Evolutionary conservation across 139 green algal species (phyloP), one percentile per base, ranked within the genome.

Genomic region (Picochlorum sp.): DNA sequence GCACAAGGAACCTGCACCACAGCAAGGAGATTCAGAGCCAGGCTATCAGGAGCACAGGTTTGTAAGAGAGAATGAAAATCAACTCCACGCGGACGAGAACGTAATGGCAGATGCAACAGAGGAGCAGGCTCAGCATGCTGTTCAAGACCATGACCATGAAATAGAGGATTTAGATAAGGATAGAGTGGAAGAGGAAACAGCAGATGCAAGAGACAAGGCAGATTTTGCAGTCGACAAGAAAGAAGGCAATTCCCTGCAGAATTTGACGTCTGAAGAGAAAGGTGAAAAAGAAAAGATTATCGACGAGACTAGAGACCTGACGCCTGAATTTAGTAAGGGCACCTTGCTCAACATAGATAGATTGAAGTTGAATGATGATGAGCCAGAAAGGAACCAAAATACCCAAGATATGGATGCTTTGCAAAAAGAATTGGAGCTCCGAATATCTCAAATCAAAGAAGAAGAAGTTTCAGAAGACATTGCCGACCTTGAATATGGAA

Each of bases 341-440:
- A 32, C 28, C 44, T 38, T 70, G 45, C 54, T 62, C 55, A 26
- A 63, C 28, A 20, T 20, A 49, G 62, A 61, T 55, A 13, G 18
- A 63, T 45, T 57, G 51, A 41, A 41, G 34, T 41, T 41, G 34
- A 50, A 64, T 37, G 63, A 71, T 65, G 23, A 70, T 65, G 23
- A 34, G 21, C 11, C 62, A 51, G 57, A 63, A 32, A 47, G 13
- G 18, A 63, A 45, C 21, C 55, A 73, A 49, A n/a, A 23, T 41
- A 32, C 58, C 4, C 70, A 76, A 44, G 26, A 61, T 61, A 71
- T 65, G 2, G 65, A 69, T 21, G 76, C 56, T 21, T 71, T 90
- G 56, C 71, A 85, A 3, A 16, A 34, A 38, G 61, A 86, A 59
- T 71, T 90, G 55, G 82, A 90, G 28, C 67, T 68, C 26, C 69